Conservation (phyloP, 2,329 filamentous ascomycete species). For the Leptosphaerulina australis region DNA sequence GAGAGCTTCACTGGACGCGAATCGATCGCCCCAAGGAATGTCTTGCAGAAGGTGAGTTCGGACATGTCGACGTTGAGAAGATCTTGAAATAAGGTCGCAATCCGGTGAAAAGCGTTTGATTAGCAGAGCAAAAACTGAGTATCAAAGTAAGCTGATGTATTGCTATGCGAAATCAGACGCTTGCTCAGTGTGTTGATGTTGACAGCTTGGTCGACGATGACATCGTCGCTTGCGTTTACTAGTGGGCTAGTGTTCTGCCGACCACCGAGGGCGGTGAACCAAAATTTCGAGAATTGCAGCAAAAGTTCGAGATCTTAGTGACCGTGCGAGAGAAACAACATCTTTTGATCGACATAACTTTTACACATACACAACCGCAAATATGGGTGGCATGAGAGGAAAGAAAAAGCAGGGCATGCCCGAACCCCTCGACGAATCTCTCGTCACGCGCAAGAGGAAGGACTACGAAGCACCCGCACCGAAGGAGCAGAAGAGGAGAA, state of each 20-base stretch:
- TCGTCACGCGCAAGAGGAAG: slow-evolving; percentile 87
- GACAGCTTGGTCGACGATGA: slow-evolving; percentile 33
- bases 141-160: background rate
- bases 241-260: slow-evolving; percentile 19
- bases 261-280: slow-evolving; percentile 32
- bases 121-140: background rate
- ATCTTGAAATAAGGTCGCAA: background rate
- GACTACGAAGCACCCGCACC: slow-evolving; percentile 62
- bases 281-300: slow-evolving; percentile 29
- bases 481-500: slow-evolving; percentile 63
- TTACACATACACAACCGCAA: slow-evolving; percentile 19
- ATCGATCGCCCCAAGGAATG: slow-evolving; percentile 81
- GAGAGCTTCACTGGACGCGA: slow-evolving; percentile 78
- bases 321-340: slow-evolving; percentile 17
- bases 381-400: slow-evolving; percentile 86
- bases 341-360: slow-evolving; percentile 1
- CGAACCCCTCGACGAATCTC: slow-evolving; percentile 74
- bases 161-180: background rate
- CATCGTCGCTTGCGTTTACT: slow-evolving; percentile 32
- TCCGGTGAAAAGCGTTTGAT: background rate
- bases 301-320: slow-evolving; percentile 26
- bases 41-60: slow-evolving; percentile 84
- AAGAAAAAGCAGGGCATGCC: slow-evolving; percentile 96
- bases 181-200: background rate
- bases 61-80: slow-evolving; percentile 37